Evolutionary conservation across 805 yeast species (phyloP).

Genomic region (Candida awuae): DNA sequence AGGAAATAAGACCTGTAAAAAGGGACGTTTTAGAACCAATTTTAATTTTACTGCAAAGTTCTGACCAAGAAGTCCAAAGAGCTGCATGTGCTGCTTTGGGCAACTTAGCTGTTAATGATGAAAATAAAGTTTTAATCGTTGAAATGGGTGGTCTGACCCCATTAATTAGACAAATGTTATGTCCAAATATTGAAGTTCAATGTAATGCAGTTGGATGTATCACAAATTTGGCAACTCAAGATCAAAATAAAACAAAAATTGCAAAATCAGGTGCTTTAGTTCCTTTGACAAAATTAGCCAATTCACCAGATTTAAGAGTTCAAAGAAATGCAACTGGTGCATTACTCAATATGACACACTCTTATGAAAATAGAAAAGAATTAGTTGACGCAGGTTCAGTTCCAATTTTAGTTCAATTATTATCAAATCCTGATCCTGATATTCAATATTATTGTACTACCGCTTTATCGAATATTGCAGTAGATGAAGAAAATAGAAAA

Average conservation of each 20-base stretch:
- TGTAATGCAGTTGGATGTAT: constrained; percentile 99
- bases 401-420: constrained; percentile 83
- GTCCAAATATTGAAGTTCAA: constrained; percentile 94
- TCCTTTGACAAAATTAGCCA: constrained; percentile 90
- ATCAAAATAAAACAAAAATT: constrained; percentile 90
- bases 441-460: constrained; percentile 98
- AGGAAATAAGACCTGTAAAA: constrained; percentile 84
- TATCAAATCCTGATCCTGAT: constrained; percentile 85
- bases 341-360: constrained; percentile 93
- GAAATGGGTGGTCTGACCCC: constrained; percentile 99
- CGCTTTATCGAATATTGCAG: constrained; percentile 94
- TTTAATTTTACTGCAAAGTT: constrained; percentile 71
- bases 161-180: constrained; percentile 93
- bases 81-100: constrained; percentile 99
- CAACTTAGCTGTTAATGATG: constrained; percentile 95
- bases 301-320: constrained; percentile 88
- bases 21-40: constrained; percentile 93
- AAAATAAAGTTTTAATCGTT: constrained; percentile 84
- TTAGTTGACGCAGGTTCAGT: constrained; percentile 97
- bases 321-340: constrained; percentile 99
- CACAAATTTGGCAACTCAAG: constrained; percentile 96
- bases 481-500: constrained; percentile 84
- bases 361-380: constrained; percentile 92
- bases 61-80: constrained; percentile 91
- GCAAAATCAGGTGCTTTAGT: constrained; percentile 94